Evolutionary conservation across 129 eudicot species (phyloP), one percentile per base, ranked within the genome.

Genomic region (Mikania micrantha): DNA sequence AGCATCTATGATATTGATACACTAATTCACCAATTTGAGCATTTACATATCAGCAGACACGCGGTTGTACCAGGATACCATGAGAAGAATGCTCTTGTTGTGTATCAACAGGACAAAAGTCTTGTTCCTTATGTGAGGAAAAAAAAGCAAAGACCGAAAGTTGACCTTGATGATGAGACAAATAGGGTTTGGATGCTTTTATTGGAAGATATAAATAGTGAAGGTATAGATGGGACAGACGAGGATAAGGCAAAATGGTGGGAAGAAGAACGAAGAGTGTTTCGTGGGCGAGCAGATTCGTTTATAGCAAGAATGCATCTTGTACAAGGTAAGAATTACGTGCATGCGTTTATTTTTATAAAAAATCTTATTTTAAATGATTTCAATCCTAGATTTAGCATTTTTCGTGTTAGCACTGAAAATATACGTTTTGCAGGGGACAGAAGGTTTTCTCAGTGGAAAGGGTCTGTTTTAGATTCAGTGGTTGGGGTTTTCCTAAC

Each of bases 251-350:
- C 77, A 58, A 94, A 85, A 79, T 85, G 95, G 99, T 94, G 99
- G 99, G 97, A 94, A 71, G 91, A 89, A 69, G 97, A 94, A 78
- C 80, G 99, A 39, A 74, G 83, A 77, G 87, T 89, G 5, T 94
- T 94, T 64, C 81, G 74, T 38, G 96, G 93, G 54, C 74, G 99
- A 38, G 90, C 95, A 31, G 92, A 87, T 61, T 94, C 99, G 24
- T 94, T 94, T 61, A 89, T 94, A 24, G 95, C 96, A 52, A 90
- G 99, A 69, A 94, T 94, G 99, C 99, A 84, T 83, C 97, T 94
- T 54, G 92, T 94, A 15, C 99, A 89, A 87, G 99, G 99, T 90
- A 28, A 75, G 41, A 3, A 35, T 62, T 63, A 20, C 40, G 63
- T 32, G 69, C 58, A 58, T n/a, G n/a, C n/a, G n/a, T n/a, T n/a